These are phyloP conservation scores for Linnemannia schmuckeri DNA, from an alignment of 192 early-diverging fungal genomes.

Conservation along the genomic window DNA sequence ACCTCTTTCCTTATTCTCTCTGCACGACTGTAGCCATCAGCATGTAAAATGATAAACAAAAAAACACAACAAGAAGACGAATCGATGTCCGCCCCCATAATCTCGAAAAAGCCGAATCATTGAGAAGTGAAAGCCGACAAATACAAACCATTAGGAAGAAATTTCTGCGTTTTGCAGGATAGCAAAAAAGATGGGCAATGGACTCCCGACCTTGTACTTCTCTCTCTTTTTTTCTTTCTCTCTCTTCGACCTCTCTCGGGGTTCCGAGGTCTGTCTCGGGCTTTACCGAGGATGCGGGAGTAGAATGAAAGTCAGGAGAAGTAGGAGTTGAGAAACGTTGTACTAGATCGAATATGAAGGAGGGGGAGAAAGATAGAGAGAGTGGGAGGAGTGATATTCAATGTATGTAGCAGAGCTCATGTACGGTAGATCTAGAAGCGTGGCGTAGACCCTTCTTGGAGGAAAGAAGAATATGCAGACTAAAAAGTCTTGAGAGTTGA, in stretches of 20 bases:
- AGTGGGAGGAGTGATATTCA: neutral
- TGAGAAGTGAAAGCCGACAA: neutral
- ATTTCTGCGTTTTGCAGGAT: neutral
- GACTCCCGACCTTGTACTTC: neutral
- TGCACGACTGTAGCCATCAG: neutral
- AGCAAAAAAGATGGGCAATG: neutral
- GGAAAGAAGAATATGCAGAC: neutral
- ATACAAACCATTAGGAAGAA: neutral
- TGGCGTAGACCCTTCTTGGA: neutral
- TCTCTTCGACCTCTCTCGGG: neutral
- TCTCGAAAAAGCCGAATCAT: neutral
- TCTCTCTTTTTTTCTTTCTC: neutral
- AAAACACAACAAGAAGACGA: neutral
- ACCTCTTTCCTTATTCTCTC: neutral
- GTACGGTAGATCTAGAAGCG: constrained; percentile 5
- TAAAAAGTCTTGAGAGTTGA: neutral
- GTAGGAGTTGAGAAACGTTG: neutral
- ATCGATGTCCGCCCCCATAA: neutral
- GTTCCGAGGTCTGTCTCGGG: neutral
- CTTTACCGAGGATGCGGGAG: constrained; percentile 3
- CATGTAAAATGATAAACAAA: constrained; percentile 4
- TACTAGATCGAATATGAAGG: neutral
- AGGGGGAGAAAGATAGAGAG: neutral
- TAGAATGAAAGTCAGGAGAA: neutral
- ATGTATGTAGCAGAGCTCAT: constrained; percentile 1